phyloP scores from a whole-genome alignment of 306 rosid genomes.

The Delonix regia region DNA sequence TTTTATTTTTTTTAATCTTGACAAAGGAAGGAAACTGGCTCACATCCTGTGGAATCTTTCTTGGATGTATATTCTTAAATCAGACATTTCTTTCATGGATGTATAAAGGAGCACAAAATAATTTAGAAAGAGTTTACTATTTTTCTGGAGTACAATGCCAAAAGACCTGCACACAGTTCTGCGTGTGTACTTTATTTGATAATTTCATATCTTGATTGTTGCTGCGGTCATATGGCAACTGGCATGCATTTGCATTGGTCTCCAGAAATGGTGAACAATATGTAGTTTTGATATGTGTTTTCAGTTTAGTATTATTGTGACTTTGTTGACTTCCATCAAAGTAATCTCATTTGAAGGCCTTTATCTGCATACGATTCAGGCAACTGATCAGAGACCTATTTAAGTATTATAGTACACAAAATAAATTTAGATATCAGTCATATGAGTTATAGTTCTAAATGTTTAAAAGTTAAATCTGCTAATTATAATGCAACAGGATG shows the following conservation, averaged over 20 bases:
- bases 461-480: neutral
- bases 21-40: neutral
- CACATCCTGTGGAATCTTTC: neutral
- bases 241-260: neutral
- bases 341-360: neutral
- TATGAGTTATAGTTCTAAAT: neutral
- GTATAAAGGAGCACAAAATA: neutral
- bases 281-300: neutral
- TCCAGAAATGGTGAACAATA: neutral
- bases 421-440: neutral
- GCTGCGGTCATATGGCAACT: neutral
- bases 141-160: neutral
- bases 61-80: neutral
- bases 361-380: neutral
- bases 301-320: neutral
- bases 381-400: neutral
- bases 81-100: neutral
- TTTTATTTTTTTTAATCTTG: too few relatives aligned
- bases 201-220: neutral
- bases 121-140: neutral
- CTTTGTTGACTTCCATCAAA: neutral
- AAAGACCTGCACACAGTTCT: neutral
- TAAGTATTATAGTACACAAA: neutral
- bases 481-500: neutral
- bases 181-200: neutral